Evolutionary conservation across 345 rosid genomes (phyloP), one percentile per base, ranked within the genome.

Genomic region (Gossypioides kirkii): DNA sequence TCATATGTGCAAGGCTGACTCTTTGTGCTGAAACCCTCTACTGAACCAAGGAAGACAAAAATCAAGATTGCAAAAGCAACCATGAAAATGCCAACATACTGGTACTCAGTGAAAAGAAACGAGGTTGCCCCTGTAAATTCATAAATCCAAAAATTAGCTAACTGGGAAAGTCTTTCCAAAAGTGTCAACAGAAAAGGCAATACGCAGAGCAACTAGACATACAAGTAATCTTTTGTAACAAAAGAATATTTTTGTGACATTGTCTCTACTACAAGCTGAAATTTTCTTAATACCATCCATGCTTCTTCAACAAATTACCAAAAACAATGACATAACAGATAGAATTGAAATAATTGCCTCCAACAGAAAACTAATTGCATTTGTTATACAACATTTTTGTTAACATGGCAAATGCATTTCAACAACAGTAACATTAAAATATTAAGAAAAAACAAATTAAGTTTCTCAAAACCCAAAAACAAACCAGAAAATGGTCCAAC

Each of bases 1-100:
- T 89, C 89, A 71, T 81, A 85, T 3, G 81, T 84, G 83, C 95
- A 90, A 79, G 88, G 82, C 78, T 85, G 90, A 76, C 85, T 75
- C 77, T 81, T 83, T 16, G 91, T 88, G 82, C 87, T 86, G 67
- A 86, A 86, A 17, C 87, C 84, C 74, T 86, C 89, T n/a, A 86
- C 89, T 2, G 89, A 86, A 22, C 87, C 89, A 61, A 86, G 87
- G 86, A 84, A 84, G 54, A 83, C 25, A 54, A 84, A 86, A 61
- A 86, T 82, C 76, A 86, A 77, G 76, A 83, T 23, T 9, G 89
- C 89, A 73, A 86, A 86, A 28, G 74, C 82, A 82, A 59, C 74
- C 87, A 86, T 86, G 82, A 86, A 86, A 67, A 86, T 22, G 18
- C 87, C 87, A 49, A 86, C 86, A 78, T 86, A 86, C 75, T 86